Evolutionary conservation across 2,329 filamentous ascomycete genomes (phyloP).

Genomic region (Tolypocladium album): DNA sequence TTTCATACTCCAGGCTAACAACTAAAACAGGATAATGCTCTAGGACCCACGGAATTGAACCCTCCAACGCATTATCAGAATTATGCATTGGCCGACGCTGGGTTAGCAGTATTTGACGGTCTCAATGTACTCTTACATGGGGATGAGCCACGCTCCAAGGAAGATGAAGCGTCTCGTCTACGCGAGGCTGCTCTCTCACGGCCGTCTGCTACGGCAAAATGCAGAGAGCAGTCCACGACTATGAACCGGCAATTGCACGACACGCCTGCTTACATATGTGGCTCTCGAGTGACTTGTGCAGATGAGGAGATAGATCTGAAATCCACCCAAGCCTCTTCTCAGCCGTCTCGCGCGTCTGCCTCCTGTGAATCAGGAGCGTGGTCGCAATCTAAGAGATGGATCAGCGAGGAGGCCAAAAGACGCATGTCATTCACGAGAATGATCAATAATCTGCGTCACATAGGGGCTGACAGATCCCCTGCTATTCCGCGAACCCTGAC

Average conservation of each 20-base stretch:
- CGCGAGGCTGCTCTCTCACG: too few relatives aligned
- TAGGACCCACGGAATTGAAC: too few relatives aligned
- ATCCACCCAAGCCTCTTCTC: not conserved
- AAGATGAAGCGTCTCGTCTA: not conserved
- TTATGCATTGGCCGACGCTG: too few relatives aligned
- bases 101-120: too few relatives aligned
- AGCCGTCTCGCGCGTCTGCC: not conserved
- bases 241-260: not conserved
- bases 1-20: not conserved
- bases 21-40: not conserved
- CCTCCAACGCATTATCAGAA: not conserved
- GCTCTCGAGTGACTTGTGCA: not conserved
- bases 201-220: not conserved
- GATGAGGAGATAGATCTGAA: not conserved
- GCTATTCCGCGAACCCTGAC: slow-evolving; percentile 23
- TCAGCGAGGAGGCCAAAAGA: slow-evolving; percentile 22
- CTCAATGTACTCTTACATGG: not conserved
- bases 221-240: not conserved
- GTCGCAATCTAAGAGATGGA: slow-evolving; percentile 28
- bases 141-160: not conserved
- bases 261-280: not conserved
- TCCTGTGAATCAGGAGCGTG: slow-evolving; percentile 16
- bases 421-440: slow-evolving; percentile 23
- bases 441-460: slow-evolving; percentile 22
- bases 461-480: slow-evolving; percentile 24